Base-by-base conservation (phyloP, 2,329 filamentous ascomycete genomes). In the Fusarium vanettenii region DNA sequence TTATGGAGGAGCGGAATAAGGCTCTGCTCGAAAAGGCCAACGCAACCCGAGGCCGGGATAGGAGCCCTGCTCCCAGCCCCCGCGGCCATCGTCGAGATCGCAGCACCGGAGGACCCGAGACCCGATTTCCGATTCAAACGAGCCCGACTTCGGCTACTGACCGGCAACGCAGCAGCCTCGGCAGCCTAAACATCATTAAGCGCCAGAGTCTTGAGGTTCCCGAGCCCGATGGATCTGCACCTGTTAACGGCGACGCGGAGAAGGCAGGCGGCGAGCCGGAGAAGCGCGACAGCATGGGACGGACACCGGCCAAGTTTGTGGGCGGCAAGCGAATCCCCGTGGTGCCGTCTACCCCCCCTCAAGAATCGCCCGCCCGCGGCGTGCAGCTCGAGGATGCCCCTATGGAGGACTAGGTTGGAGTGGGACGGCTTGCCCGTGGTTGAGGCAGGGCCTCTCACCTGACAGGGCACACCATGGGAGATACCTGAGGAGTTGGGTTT, bases 1-100 rank as follows among this genome's bases (percentile, higher is more conserved):
- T 97, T 76, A 96, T 98, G 91, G 96, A 98, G 84, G 97, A 98
- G 82, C 92, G 97, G 62, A 94, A 95, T 81, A 92, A 94, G 71
- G 94, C 95, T 60, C 89, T 96, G 71, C 91, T 97, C 56, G 90
- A 91, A 75, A 91, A 92, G 80, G 88, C 86, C 66, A 90, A 88
- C 37, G 88, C 88, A 20, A 85, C 91, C 76, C 91, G 94, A 62
- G 92, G 91, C 80, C 91, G 95, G 60, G 94, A 92, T 33, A 92
- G 90, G 27, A 95, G 93, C 72, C 95, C 95, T 9, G 92, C 89
- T 6, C 91, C 91, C 29, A 87, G 89, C 72, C 85, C 90, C 8
- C 83, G 84, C 13, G 86, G 87, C 43, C 94, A 97, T 81, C 90
- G 94, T 66, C 92, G 95, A 73, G 95, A 98, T 80, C 91, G 94